Evolutionary conservation across 148 eudicot genomes (phyloP), one percentile per base, ranked within the genome.

Genomic region (Cornus kousa): DNA sequence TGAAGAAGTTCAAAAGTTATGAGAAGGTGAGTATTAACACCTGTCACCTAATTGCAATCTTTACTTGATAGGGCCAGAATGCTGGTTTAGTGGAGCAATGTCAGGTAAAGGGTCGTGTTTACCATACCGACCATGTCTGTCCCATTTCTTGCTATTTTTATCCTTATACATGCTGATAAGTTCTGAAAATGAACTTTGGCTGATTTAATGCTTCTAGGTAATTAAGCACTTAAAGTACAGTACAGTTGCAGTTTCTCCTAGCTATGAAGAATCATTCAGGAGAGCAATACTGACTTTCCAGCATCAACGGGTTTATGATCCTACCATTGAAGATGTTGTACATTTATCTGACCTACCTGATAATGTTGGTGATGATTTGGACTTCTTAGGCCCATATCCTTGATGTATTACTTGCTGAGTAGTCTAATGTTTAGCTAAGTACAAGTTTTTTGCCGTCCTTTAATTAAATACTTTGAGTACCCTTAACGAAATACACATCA

Each of bases 351-450:
- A 83, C 66, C 77, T 93, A 37, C 59, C 90, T 70, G 90, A 81
- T 33, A 12, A 73, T 76, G 46, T 73, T 66, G 86, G 80, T 72
- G 89, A 79, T 37, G 90, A 91, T 83, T 82, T 86, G 71, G 98
- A 96, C 78, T 96, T 96, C 83, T 84, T 96, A 86, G 99, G 99
- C 88, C 98, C 99, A 96, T 96, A 96, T 96, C 99, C 99, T 96
- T 87, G 67, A 50, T 74, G 72, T 23, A 62, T 48, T 57, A 23
- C 10, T 46, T 28, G 48, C 3, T 46, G 55, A 59, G 32, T 87
- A 71, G 32, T 79, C 79, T 79, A 70, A 66, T 75, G 59, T 62
- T 70, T 13, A 67, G 74, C 66, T 74, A 31, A 40, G 13, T 59
- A 40, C 9, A 6, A n/a, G 37, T 22, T 35, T 20, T 43, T n/a